Base-by-base conservation (phyloP, 768 basidiomycete species). In the Russula griseocarnosa region DNA sequence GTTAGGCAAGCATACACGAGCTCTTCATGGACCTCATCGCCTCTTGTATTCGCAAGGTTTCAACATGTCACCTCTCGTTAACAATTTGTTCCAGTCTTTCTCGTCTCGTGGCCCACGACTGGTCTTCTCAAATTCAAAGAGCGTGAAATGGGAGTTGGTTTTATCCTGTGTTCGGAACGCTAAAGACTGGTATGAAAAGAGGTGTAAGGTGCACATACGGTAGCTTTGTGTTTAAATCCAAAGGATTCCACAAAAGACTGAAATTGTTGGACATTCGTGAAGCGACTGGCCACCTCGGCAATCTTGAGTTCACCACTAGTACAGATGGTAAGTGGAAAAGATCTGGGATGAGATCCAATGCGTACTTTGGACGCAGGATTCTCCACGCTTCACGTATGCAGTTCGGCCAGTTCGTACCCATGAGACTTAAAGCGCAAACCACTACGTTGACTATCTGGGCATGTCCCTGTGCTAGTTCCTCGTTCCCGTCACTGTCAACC, bases 331-430 rank as follows among this genome's bases (percentile, higher is more conserved):
- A 26, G 51, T 54, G 57, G 24, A 42, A 10, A 42, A 38, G 20
- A n/a, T 34, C 8, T 30, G 26, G 18, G 10, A 20, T 28, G 11
- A 46, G 49, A 62, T 4, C 24, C 20, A n/a, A 34, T 53, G 78
- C 88, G 70, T 69, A 96, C 96, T 83, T 83, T n/a, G 82, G 75
- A 73, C 86, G 89, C 44, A 98, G 78, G 46, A 98, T 83, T 68
- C 97, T 80, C 85, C 92, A 91, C 9, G 91, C 89, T 73, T 99
- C 95, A 30, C 88, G 81, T 30, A 98, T 81, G 70, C 92, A 92
- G 51, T 80, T 81, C n/a, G 91, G 83, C 97, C 97, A 99, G 72
- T 99, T 98, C 18, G 86, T 90, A 36, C 92, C 90, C 97, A 99
- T 99, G 66, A 99, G 79, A 71, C 95, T 98, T 67, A 99, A 80